A percentile compares a stretch with the other conserved stretches of the same genome.
Evolutionary conservation across 768 basidiomycete species (phyloP).

Genomic region (Hericium erinaceus): DNA sequence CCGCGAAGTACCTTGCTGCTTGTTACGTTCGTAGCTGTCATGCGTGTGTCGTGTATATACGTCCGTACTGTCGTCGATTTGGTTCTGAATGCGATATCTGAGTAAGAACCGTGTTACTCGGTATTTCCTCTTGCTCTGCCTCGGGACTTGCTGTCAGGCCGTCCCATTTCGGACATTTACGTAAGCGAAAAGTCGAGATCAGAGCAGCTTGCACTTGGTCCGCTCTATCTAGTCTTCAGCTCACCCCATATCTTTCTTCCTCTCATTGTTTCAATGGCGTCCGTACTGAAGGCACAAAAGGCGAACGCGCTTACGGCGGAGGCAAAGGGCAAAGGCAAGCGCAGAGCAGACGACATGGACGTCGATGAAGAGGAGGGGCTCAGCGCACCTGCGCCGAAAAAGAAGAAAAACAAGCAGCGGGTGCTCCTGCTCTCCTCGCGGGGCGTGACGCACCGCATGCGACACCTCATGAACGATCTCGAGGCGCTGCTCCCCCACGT

Average conservation of each 20-base stretch:
- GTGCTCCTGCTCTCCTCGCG: slow-evolving; percentile 88
- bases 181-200: neutral
- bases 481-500: slow-evolving; percentile 86
- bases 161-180: neutral
- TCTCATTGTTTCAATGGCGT: slow-evolving; percentile 38
- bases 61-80: neutral
- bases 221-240: neutral
- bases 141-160: too few relatives aligned
- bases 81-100: too few relatives aligned
- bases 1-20: neutral
- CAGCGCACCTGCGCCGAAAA: slow-evolving; percentile 30
- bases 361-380: slow-evolving; percentile 41
- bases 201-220: neutral
- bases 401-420: slow-evolving; percentile 87
- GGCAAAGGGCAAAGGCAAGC: slow-evolving; percentile 40
- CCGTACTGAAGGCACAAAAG: slow-evolving; percentile 53
- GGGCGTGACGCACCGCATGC: slow-evolving; percentile 92
- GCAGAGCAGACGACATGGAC: slow-evolving; percentile 56
- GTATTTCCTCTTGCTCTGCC: too few relatives aligned
- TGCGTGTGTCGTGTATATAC: neutral
- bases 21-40: neutral
- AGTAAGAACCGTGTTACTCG: too few relatives aligned
- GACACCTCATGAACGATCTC: slow-evolving; percentile 94
- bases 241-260: neutral
- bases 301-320: slow-evolving; percentile 43